Evolutionary conservation across 192 early-diverging fungal species (phyloP).

Genomic region (Chytriomyces hyalinus): DNA sequence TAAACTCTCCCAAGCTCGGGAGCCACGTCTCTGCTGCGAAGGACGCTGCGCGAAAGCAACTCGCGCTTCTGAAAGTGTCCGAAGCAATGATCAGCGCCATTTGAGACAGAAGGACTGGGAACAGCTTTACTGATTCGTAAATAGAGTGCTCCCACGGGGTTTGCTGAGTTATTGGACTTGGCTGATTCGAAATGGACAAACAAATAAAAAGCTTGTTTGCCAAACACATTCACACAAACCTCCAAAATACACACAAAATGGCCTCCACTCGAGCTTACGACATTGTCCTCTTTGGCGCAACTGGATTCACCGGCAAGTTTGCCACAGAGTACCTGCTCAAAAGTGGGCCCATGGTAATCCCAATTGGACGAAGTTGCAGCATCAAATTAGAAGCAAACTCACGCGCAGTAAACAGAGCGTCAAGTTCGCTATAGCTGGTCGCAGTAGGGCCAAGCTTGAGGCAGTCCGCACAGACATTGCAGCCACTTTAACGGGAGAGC

Average conservation of each 20-base stretch:
- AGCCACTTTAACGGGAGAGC: slow-evolving; percentile 16
- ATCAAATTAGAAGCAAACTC: background rate
- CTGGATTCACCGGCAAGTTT: slow-evolving; percentile 81
- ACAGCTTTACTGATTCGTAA: no score
- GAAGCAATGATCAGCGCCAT: no score
- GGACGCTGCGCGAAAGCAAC: no score
- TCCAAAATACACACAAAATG: background rate
- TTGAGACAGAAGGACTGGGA: no score
- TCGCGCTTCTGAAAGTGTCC: no score
- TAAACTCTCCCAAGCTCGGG: no score
- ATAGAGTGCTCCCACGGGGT: no score
- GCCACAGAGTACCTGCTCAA: slow-evolving; percentile 68
- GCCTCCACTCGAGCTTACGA: slow-evolving; percentile 5
- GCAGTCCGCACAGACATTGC: slow-evolving; percentile 58
- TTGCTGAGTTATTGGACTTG: no score
- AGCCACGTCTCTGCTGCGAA: no score
- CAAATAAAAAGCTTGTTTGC: no score
- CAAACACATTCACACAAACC: no score
- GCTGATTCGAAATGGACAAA: no score
- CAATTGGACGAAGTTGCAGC: background rate
- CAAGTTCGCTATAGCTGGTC: slow-evolving; percentile 81
- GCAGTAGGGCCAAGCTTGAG: slow-evolving; percentile 70
- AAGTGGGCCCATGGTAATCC: slow-evolving; percentile 49
- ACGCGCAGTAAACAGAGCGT: slow-evolving; percentile 44
- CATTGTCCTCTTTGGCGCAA: slow-evolving; percentile 63